Base-by-base conservation (phyloP, 768 basidiomycete genomes). In the Austroboletus festivus region DNA sequence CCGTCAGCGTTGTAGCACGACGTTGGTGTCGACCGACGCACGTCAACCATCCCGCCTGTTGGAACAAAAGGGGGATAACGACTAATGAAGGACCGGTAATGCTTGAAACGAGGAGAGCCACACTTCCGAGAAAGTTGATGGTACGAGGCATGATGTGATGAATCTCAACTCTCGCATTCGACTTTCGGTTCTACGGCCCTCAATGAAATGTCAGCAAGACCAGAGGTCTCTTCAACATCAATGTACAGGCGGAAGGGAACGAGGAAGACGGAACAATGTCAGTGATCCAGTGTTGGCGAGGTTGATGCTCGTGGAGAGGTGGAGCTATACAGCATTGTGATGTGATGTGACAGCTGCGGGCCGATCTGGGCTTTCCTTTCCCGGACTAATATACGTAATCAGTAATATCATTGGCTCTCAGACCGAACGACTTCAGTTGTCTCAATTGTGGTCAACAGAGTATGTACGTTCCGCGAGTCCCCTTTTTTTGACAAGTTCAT, bases 1-100 rank as follows among this genome's bases (percentile, higher is more conserved):
- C 15, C 4, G 24, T 40, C 21, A 21, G 2, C 46, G 42, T 9
- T 22, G 1, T 1, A 23, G 22, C 21, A 38, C 2, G n/a, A 35
- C 22, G 15, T 12, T 5, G 21, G 13, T 8, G 15, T 7, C 31
- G 43, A 37, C 5, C 1, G 9, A 52, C 60, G 48, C 30, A 61
- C 60, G 57, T 62, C 35, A 61, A 35, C 60, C 60, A 61, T 48
- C 60, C 60, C 34, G 60, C 60, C 22, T 62, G 60, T 19, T 61
- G 60, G 38, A 59, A 61, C 2, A 61, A 48, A 0, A 59, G 39
- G 0, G 60, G 60, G 13, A 62, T 52, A 3, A 61, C 51, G 19
- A 56, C 60, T 18, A 61, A 26, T 0, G 60, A 61, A 3, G 60
- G 60, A 0, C 60, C 60, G 0, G 60, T 61, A 19, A 56, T 62